Evolutionary conservation across 306 rosid genomes (phyloP), one percentile per base, ranked within the genome.

Genomic region (Oemleria cerasiformis): DNA sequence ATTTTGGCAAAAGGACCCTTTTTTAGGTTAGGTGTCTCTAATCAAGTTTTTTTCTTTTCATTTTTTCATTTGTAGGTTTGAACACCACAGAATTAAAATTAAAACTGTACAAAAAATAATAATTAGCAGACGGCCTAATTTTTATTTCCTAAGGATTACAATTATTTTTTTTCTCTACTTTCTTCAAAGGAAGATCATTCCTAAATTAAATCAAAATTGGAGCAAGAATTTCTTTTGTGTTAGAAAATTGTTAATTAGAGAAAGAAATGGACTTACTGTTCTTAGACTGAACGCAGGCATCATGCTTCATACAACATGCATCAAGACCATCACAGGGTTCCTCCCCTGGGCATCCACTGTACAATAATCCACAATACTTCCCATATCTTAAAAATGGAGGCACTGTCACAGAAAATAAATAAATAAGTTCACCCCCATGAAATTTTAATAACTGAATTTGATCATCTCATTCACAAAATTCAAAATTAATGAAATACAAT

Each of bases 301-400:
- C 97, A 62, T 95, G 99, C 51, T 78, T 90, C 99, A 91, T 89
- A 54, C 97, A 95, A 51, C 99, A 92, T 53, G 89, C 86, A 53
- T 95, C 99, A 51, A 91, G 94, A 61, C 92, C 99, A 86, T 95
- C 96, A 71, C 99, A 95, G 48, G 99, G 99, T 23, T n/a, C 70
- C 83, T 95, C 92, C 25, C 96, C 97, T 0, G 96, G 96, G 72
- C 99, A 95, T 50, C 99, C 99, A 72, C 99, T 91, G 40, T 88
- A 91, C 45, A 91, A 55, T 23, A 91, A 86, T 34, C 97, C 97
- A 77, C 99, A 94, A 58, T 91, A 94, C 84, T 94, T 91, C 23
- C 97, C 99, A 82, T 94, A 94, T 84, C 90, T 84, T 79, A 95
- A 73, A 49, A 91, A 75, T 77, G 97, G 97, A 63, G 99, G 90